Conservation (phyloP, 176 grass and related monocot genomes). For the Eleusine coracana region DNA sequence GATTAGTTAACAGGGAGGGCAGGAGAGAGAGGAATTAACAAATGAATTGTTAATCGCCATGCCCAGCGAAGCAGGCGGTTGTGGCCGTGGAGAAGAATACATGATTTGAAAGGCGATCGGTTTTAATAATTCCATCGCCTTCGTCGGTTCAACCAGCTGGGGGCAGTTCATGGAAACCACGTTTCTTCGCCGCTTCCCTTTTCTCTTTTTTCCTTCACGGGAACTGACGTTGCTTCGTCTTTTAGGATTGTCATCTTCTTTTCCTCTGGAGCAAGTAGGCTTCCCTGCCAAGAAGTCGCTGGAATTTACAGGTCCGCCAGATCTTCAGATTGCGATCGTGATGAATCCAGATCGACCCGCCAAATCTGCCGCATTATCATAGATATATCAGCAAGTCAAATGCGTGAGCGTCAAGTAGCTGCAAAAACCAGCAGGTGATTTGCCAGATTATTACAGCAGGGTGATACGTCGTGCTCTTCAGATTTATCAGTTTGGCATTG, state of each 20-base stretch:
- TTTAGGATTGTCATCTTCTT: slow-evolving; percentile 31
- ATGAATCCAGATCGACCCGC: background rate
- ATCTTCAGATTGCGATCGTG: background rate
- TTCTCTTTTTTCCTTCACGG: slow-evolving; percentile 6
- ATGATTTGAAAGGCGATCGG: slow-evolving; percentile 38
- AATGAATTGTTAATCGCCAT: slow-evolving; percentile 36
- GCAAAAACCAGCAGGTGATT: too few relatives aligned
- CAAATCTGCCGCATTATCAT: background rate
- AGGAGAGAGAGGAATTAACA: slow-evolving; percentile 36
- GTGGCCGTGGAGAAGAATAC: slow-evolving; percentile 43
- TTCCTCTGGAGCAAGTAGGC: slow-evolving; percentile 5
- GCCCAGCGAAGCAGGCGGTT: slow-evolving; percentile 45
- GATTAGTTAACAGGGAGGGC: slow-evolving; percentile 7
- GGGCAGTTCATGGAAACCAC: slow-evolving; percentile 48
- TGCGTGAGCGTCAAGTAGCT: slow-evolving; percentile 7
- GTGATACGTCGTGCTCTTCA: background rate
- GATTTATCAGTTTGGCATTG: slow-evolving; percentile 43
- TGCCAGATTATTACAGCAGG: background rate
- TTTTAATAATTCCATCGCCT: background rate
- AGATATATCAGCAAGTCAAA: slow-evolving; percentile 18
- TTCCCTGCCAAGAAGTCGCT: slow-evolving; percentile 29
- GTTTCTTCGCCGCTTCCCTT: slow-evolving; percentile 16
- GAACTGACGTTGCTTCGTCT: slow-evolving; percentile 38
- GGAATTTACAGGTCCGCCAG: background rate
- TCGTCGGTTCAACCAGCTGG: slow-evolving; percentile 38